These are phyloP conservation scores for Jatropha curcas DNA, from an alignment of 345 rosid species.

Conservation along the genomic window DNA sequence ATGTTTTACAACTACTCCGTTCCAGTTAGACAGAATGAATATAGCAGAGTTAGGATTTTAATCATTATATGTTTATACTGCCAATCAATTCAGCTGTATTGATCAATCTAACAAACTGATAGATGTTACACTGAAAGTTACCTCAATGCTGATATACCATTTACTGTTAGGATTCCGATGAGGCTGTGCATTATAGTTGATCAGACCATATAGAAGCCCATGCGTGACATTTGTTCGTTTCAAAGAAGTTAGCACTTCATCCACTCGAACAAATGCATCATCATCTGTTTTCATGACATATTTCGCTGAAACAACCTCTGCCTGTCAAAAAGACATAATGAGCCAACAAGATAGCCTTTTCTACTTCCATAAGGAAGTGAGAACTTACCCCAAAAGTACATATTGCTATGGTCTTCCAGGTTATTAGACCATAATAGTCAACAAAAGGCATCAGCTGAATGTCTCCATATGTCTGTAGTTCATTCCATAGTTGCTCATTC, in stretches of 20 bases:
- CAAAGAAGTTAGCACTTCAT: constrained; percentile 73
- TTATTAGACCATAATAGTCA: constrained; percentile 86
- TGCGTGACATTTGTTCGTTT: constrained; percentile 44
- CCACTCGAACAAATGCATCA: constrained; percentile 93
- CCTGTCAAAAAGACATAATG: constrained; percentile 44
- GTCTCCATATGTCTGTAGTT: constrained; percentile 73
- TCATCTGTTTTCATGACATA: constrained; percentile 95
- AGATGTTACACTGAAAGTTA: constrained; percentile 24
- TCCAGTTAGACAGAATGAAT: not conserved
- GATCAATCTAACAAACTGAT: not conserved
- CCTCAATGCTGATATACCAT: constrained; percentile 86
- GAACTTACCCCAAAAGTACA: constrained; percentile 84
- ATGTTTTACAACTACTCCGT: not conserved
- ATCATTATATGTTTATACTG: not conserved
- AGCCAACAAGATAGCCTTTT: not conserved
- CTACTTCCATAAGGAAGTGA: not conserved
- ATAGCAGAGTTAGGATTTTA: not conserved
- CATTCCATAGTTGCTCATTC: constrained; percentile 82
- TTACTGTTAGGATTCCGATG: constrained; percentile 77
- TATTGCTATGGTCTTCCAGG: constrained; percentile 93
- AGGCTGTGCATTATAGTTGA: constrained; percentile 74
- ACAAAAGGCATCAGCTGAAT: constrained; percentile 93
- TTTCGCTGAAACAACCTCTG: constrained; percentile 70
- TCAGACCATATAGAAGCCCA: constrained; percentile 82
- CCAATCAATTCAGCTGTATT: not conserved